These are phyloP conservation scores for Solanum etuberosum DNA, from an alignment of 257 asterid genomes.

Conservation along the genomic window DNA sequence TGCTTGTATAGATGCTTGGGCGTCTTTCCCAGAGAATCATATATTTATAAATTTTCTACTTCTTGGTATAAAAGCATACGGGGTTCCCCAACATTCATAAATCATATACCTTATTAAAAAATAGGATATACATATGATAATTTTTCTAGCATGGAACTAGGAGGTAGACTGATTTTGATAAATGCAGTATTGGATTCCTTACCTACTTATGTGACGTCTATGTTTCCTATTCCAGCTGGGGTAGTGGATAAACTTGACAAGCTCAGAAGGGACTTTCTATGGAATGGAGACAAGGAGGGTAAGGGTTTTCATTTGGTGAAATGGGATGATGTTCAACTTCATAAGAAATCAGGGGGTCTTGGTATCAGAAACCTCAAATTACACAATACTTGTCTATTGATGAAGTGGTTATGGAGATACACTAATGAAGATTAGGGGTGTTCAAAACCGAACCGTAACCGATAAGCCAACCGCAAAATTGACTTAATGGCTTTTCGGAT, in stretches of 20 bases:
- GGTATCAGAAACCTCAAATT: neutral
- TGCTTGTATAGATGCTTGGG: neutral
- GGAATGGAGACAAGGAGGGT: neutral
- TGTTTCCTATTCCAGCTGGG: neutral
- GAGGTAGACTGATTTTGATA: neutral
- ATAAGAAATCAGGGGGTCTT: neutral
- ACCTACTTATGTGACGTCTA: neutral
- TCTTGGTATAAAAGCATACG: neutral
- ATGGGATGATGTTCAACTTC: neutral
- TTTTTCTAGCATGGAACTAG: neutral
- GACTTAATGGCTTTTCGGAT: too few species aligned
- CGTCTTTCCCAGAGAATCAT: neutral
- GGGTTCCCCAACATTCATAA: neutral
- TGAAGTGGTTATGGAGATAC: neutral
- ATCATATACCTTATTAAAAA: neutral
- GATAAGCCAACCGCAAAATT: too few species aligned
- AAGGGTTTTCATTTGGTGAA: neutral
- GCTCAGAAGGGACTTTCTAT: too few species aligned
- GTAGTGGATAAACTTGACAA: neutral
- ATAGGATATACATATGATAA: neutral
- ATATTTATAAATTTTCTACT: neutral
- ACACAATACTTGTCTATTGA: neutral
- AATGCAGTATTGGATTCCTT: neutral
- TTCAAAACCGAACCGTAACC: too few species aligned
- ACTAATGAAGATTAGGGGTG: neutral